Conservation (phyloP, 2,329 filamentous ascomycete genomes). For the Penicillium sp. region DNA sequence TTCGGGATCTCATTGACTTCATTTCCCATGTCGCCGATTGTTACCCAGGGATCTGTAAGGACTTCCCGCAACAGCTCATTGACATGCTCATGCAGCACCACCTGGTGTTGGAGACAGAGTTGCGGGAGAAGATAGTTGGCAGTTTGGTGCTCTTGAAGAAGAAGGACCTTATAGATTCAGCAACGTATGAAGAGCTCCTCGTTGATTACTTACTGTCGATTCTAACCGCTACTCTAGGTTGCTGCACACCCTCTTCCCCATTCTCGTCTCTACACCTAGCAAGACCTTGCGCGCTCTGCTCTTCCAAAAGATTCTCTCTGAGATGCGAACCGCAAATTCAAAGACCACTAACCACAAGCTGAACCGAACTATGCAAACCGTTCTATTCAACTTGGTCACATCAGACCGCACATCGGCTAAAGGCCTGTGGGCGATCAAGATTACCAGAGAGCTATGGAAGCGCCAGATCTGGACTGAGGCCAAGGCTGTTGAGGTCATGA, state of each 20-base stretch:
- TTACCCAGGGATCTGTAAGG: constrained; percentile 75
- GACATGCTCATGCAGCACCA: constrained; percentile 79
- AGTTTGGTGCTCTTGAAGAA: constrained; percentile 82
- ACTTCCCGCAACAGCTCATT: constrained; percentile 78
- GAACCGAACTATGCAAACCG: constrained; percentile 89
- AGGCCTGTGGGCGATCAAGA: constrained; percentile 91
- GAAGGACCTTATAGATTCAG: constrained; percentile 89
- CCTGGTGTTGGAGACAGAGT: constrained; percentile 73
- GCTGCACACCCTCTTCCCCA: constrained; percentile 88
- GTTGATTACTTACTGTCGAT: background rate
- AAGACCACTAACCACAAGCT: constrained; percentile 88
- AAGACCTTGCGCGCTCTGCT: constrained; percentile 82
- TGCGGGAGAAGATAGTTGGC: constrained; percentile 91
- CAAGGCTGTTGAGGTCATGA: constrained; percentile 97
- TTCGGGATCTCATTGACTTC: constrained; percentile 89
- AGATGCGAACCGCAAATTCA: constrained; percentile 81
- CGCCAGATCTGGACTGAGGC: constrained; percentile 93
- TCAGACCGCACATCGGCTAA: constrained; percentile 81
- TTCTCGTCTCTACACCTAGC: constrained; percentile 86
- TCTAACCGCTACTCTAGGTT: constrained; percentile 45
- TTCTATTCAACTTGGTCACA: constrained; percentile 86
- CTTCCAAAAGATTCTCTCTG: constrained; percentile 87
- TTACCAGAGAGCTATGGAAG: constrained; percentile 94
- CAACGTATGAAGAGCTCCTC: constrained; percentile 47
- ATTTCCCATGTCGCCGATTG: constrained; percentile 91